These are phyloP conservation scores for Cubamyces sp. DNA, from an alignment of 768 basidiomycete genomes.

Conservation along the genomic window DNA sequence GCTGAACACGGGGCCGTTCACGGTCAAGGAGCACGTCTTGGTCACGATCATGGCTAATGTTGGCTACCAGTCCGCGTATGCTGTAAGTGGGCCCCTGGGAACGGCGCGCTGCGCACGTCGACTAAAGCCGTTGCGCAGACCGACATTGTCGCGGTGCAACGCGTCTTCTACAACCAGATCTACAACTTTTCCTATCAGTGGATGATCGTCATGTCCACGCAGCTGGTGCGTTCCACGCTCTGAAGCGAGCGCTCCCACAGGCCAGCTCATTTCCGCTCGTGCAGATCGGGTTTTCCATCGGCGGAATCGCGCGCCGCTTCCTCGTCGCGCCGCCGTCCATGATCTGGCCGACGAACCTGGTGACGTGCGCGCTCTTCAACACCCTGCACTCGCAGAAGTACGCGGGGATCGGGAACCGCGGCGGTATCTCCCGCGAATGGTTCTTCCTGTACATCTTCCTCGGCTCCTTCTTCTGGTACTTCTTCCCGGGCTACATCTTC, in stretches of 20 bases:
- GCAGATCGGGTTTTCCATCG: conserved; percentile 46
- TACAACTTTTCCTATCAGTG: conserved; percentile 44
- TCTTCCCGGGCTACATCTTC: conserved; percentile 79
- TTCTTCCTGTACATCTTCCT: conserved; percentile 53
- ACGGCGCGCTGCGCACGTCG: not conserved
- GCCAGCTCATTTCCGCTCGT: not conserved
- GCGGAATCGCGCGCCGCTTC: conserved; percentile 50
- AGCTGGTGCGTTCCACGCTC: conserved; percentile 16
- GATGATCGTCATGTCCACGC: conserved; percentile 47
- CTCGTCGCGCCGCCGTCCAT: conserved; percentile 48
- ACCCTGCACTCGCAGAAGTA: conserved; percentile 44
- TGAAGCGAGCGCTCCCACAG: not conserved
- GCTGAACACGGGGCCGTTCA: conserved; percentile 72
- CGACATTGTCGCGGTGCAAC: conserved; percentile 50
- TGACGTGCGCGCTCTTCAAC: conserved; percentile 50
- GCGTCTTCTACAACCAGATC: conserved; percentile 46
- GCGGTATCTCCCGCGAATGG: conserved; percentile 54
- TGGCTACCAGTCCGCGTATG: conserved; percentile 38
- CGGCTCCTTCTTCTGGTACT: conserved; percentile 49
- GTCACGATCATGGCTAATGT: conserved; percentile 48
- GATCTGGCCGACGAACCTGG: conserved; percentile 51
- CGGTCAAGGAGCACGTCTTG: conserved; percentile 73
- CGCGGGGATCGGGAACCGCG: conserved; percentile 45
- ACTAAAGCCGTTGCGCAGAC: conserved; percentile 32
- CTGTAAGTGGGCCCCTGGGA: conserved; percentile 22